Conservation (phyloP, 768 basidiomycete genomes). For the Pleurotus giganteus region DNA sequence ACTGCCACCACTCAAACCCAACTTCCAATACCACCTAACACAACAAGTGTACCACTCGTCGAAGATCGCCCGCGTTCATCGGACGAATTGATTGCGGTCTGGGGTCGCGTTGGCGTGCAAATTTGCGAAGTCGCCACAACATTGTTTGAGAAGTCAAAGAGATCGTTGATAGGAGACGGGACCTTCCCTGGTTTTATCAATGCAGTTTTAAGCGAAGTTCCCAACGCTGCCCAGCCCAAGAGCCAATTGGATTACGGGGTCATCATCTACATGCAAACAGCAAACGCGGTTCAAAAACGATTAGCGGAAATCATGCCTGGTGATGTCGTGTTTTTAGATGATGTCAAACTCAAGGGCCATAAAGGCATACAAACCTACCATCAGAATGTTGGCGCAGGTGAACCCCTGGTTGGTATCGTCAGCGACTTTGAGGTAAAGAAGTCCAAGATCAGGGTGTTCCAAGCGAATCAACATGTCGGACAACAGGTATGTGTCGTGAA, state of each 20-base stretch:
- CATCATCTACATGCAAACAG: conserved; percentile 73
- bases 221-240: conserved; percentile 47
- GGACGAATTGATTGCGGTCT: conserved; percentile 69
- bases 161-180: conserved; percentile 79
- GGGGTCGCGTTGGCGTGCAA: conserved; percentile 73
- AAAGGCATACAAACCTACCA: conserved; percentile 79
- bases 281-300: conserved; percentile 62
- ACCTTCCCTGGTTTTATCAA: conserved; percentile 77
- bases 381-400: conserved; percentile 49
- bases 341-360: conserved; percentile 74
- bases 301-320: conserved; percentile 84
- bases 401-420: conserved; percentile 71
- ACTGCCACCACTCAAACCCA: conserved; percentile 20
- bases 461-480: conserved; percentile 85
- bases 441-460: conserved; percentile 79
- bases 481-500: conserved; percentile 58
- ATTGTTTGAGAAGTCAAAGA: conserved; percentile 75
- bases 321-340: conserved; percentile 72
- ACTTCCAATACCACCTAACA: conserved; percentile 24
- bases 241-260: conserved; percentile 60
- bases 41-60: conserved; percentile 13
- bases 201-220: conserved; percentile 64
- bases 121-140: conserved; percentile 68
- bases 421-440: conserved; percentile 86
- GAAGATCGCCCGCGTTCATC: conserved; percentile 40